These are phyloP conservation scores for Phytophthora hybrid DNA, from an alignment of 352 stramenopile genomes.

Conservation along the genomic window DNA sequence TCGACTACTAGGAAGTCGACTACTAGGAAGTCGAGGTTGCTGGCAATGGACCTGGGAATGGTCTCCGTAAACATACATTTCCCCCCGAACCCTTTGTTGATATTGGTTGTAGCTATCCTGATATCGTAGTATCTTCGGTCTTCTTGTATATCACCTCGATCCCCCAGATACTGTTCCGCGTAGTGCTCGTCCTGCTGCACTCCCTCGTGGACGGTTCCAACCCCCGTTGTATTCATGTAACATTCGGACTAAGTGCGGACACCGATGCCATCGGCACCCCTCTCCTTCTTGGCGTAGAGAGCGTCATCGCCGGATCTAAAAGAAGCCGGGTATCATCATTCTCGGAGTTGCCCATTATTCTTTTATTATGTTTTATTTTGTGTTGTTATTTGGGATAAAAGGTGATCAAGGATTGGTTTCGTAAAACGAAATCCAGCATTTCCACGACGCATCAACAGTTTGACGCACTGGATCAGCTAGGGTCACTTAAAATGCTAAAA, in stretches of 20 bases:
- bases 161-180: background rate
- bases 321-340: conserved; percentile 3
- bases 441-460: too few species aligned
- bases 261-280: background rate
- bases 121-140: too few species aligned
- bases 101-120: too few species aligned
- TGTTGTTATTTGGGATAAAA: too few species aligned
- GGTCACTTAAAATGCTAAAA: too few species aligned
- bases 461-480: too few species aligned
- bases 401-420: too few species aligned
- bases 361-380: too few species aligned
- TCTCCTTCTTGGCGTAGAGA: background rate
- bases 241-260: background rate
- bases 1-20: background rate
- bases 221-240: background rate
- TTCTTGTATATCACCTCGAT: background rate
- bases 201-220: background rate
- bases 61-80: conserved; percentile 4
- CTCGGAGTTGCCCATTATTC: background rate
- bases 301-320: background rate
- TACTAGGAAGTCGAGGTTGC: conserved; percentile 1
- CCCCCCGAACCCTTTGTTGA: too few species aligned
- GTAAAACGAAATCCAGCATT: too few species aligned
- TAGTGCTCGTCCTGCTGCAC: background rate
- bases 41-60: conserved; percentile 1